Evolutionary conservation across 2,329 filamentous ascomycete species (phyloP).

Genomic region (Alternaria triticimaculans): DNA sequence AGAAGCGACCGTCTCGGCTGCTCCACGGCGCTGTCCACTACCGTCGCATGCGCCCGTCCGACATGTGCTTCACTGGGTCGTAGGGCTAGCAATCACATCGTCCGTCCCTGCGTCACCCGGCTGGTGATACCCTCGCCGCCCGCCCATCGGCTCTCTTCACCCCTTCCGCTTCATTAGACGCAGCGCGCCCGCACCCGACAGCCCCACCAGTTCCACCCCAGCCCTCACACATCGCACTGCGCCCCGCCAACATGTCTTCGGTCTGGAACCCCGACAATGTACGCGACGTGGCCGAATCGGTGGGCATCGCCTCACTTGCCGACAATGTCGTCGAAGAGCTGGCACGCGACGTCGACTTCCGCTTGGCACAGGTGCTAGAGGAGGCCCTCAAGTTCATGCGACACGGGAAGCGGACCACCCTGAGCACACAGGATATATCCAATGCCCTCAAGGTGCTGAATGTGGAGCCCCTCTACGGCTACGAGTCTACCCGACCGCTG

Average conservation of each 20-base stretch:
- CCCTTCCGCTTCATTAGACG: slow-evolving; percentile 19
- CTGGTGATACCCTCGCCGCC: slow-evolving; percentile 34
- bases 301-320: slow-evolving; percentile 80
- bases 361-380: slow-evolving; percentile 89
- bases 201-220: slow-evolving; percentile 17
- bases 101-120: slow-evolving; percentile 35
- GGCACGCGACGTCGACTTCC: slow-evolving; percentile 93
- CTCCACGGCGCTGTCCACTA: slow-evolving; percentile 10
- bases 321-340: slow-evolving; percentile 89
- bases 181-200: slow-evolving; percentile 13
- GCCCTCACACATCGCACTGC: slow-evolving; percentile 14
- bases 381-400: slow-evolving; percentile 97
- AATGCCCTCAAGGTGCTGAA: slow-evolving; percentile 86
- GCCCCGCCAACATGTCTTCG: slow-evolving; percentile 49
- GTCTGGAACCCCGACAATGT: slow-evolving; percentile 98
- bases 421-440: slow-evolving; percentile 88
- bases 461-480: slow-evolving; percentile 94
- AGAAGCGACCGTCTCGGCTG: background rate
- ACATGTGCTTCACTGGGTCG: slow-evolving; percentile 35
- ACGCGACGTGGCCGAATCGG: slow-evolving; percentile 92
- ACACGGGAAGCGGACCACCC: slow-evolving; percentile 80
- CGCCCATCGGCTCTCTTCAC: slow-evolving; percentile 22
- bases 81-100: slow-evolving; percentile 42
- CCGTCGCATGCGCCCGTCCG: slow-evolving; percentile 35
- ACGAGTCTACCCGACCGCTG: slow-evolving; percentile 88